Conservation (phyloP, 106 monocot genomes). For the Apostasia ramifera region DNA sequence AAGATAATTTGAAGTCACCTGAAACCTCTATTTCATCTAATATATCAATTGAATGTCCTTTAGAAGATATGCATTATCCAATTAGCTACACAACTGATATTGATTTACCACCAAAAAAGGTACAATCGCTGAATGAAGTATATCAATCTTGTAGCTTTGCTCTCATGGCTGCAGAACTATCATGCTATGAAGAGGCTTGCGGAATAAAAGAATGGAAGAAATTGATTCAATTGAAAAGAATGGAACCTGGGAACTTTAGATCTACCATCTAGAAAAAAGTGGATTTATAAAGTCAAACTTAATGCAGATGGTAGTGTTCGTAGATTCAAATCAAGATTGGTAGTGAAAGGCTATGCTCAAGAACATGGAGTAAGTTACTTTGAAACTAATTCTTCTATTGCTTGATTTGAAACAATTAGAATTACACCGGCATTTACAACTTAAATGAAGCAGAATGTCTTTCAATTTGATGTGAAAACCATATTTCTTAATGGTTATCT, state of each 20-base stretch:
- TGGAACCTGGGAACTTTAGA: neutral
- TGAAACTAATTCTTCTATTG: conserved; percentile 15
- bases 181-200: conserved; percentile 10
- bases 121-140: neutral
- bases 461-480: conserved; percentile 15
- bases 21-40: no score
- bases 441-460: neutral
- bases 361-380: conserved; percentile 8
- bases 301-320: conserved; percentile 5
- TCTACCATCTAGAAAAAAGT: conserved; percentile 11
- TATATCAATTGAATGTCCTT: no score
- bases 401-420: conserved; percentile 19
- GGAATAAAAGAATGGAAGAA: conserved; percentile 12
- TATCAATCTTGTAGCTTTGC: conserved; percentile 13
- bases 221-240: conserved; percentile 10
- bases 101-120: conserved; percentile 3
- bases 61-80: no score
- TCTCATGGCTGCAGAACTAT: conserved; percentile 8
- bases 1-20: no score
- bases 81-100: neutral
- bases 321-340: conserved; percentile 13
- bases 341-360: conserved; percentile 15
- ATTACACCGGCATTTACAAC: neutral
- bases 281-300: conserved; percentile 15
- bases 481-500: conserved; percentile 13